These are phyloP conservation scores for Purpureocillium lavendulum DNA, from an alignment of 2,329 filamentous ascomycete genomes.

Conservation along the genomic window DNA sequence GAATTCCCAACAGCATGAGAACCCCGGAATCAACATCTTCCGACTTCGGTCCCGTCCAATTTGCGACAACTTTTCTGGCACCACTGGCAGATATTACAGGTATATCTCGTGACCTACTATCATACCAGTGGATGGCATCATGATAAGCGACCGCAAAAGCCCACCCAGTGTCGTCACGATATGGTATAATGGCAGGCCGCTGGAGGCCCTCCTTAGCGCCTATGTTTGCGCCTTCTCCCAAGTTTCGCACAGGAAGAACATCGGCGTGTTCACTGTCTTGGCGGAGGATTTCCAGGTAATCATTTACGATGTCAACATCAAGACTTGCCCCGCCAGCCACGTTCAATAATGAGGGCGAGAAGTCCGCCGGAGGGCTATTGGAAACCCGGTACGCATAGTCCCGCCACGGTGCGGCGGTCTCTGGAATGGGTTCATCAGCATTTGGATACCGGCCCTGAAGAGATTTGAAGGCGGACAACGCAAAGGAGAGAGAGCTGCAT, in stretches of 20 bases:
- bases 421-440: background rate
- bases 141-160: constrained; percentile 1
- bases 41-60: background rate
- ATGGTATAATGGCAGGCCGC: background rate
- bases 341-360: background rate
- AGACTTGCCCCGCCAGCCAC: background rate
- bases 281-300: background rate
- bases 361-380: background rate
- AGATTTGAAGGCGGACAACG: too few relatives aligned
- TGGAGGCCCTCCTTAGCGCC: background rate
- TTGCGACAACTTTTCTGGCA: background rate
- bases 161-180: background rate
- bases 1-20: constrained; percentile 4
- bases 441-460: background rate
- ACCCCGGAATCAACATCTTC: background rate
- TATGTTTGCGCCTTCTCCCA: background rate
- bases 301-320: background rate
- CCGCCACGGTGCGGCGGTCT: background rate
- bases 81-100: background rate
- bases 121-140: background rate
- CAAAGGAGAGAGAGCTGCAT: too few relatives aligned
- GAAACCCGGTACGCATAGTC: background rate
- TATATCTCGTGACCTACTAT: background rate
- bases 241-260: background rate
- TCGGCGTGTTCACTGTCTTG: background rate